Evolutionary conservation across 495 filamentous ascomycete species (phyloP).

Genomic region (Neohortaea acidophila): DNA sequence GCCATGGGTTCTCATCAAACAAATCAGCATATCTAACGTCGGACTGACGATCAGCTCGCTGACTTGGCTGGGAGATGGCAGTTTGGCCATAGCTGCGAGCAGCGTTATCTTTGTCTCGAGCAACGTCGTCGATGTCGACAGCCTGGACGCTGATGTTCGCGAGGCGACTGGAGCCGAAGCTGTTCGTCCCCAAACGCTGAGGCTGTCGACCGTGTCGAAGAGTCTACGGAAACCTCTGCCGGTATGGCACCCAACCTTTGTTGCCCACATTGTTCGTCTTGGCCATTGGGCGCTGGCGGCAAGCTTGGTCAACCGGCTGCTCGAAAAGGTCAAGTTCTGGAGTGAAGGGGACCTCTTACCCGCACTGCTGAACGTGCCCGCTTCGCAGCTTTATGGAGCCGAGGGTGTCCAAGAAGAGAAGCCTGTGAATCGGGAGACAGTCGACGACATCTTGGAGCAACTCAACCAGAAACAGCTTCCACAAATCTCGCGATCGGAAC

Average conservation of each 20-base stretch:
- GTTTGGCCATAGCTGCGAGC: slow-evolving; percentile 73
- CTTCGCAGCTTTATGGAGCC: slow-evolving; percentile 51
- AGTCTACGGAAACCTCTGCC: slow-evolving; percentile 77
- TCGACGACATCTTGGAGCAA: slow-evolving; percentile 7
- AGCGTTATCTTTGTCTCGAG: slow-evolving; percentile 73
- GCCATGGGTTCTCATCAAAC: slow-evolving; percentile 7
- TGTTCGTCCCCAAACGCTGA: slow-evolving; percentile 31
- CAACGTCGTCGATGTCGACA: slow-evolving; percentile 25
- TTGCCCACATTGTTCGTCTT: slow-evolving; percentile 73
- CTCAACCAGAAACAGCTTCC: slow-evolving; percentile 13
- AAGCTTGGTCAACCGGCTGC: slow-evolving; percentile 55
- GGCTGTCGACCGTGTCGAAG: slow-evolving; percentile 17
- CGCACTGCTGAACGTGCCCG: slow-evolving; percentile 55
- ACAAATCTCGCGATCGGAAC: slow-evolving; percentile 2
- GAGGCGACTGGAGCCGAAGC: slow-evolving; percentile 42
- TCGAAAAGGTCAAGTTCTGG: slow-evolving; percentile 66
- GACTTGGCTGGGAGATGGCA: slow-evolving; percentile 71
- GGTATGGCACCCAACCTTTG: slow-evolving; percentile 83
- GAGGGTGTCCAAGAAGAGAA: slow-evolving; percentile 17
- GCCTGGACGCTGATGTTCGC: slow-evolving; percentile 51
- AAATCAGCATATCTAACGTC: slow-evolving; percentile 3
- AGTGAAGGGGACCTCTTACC: slow-evolving; percentile 72
- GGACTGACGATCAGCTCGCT: slow-evolving; percentile 68
- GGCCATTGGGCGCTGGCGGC: slow-evolving; percentile 65
- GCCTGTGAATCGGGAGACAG: background rate